Evolutionary conservation across 176 grass and related monocot species (phyloP), one percentile per base, ranked within the genome.

Genomic region (Puccinellia tenuiflora): DNA sequence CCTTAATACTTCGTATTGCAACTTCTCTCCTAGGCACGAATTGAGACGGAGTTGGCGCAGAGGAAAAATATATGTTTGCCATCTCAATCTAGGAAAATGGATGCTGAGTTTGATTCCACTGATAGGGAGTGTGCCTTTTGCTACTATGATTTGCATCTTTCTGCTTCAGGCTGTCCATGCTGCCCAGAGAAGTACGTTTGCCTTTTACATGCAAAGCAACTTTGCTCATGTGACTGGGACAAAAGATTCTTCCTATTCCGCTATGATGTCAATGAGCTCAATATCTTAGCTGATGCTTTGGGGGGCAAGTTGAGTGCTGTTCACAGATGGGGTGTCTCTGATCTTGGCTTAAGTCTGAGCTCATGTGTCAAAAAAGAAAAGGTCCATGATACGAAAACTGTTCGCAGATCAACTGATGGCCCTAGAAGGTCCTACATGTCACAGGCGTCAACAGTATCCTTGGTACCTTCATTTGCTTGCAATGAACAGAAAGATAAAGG

Each of bases 61-160:
- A 91, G 92, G 85, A 55, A 87, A 77, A 64, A 85, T 68, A 69
- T 93, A 55, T 87, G 91, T 66, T 83, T 75, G 63, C 74, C 85
- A 59, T 85, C 85, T 83, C 87, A 90, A 53, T 89, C 89, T 74
- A 91, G 83, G 70, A 98, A 95, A 91, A 91, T 95, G 92, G 90
- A 90, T 84, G 21, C 85, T 24, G 85, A 85, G 26, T 98, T 98
- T 88, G 96, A 93, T 88, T 88, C 87, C 43, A 70, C 81, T 67
- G 96, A 95, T 78, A 92, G 87, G 59, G 92, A 95, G 78, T 95
- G 92, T 88, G 73, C 80, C 18, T 81, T 98, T 35, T 98, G 96
- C 83, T 92, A 93, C 89, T 98, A 95, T 79, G 92, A 98, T 92
- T 84, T 98, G 54, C 85, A 95, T 86, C 89, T 98, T 74, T 95